phyloP scores from a whole-genome alignment of 78 protist genomes.

The Polysphondylium violaceum region DNA sequence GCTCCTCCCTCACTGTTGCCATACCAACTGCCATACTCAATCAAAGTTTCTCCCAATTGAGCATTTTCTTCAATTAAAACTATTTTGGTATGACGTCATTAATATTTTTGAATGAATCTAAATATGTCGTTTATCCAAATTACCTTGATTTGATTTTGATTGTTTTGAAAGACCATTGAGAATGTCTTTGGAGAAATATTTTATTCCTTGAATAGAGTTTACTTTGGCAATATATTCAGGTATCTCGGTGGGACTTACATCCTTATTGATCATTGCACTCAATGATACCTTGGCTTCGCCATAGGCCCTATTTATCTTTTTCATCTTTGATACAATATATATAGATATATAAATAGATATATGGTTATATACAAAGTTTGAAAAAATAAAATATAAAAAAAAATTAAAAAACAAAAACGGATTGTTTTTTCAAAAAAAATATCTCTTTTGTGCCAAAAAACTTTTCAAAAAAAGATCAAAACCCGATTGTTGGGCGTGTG shows the following conservation, averaged over 20 bases:
- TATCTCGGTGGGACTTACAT: slow-evolving; percentile 1
- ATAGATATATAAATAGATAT: not conserved
- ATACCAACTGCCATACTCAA: slow-evolving; percentile 17
- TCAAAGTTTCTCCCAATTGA: slow-evolving; percentile 8
- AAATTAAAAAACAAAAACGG: not conserved
- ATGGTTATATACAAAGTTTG: too few species aligned
- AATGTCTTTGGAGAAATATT: slow-evolving; percentile 2
- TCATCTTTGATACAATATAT: slow-evolving; percentile 5
- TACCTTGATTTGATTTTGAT: slow-evolving; percentile 16
- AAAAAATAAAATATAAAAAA: too few species aligned
- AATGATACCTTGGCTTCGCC: slow-evolving; percentile 46
- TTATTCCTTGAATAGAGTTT: slow-evolving; percentile 23
- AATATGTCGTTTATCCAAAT: too few species aligned
- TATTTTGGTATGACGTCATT: not conserved
- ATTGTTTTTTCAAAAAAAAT: too few species aligned
- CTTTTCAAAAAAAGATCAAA: too few species aligned
- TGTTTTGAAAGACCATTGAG: not conserved
- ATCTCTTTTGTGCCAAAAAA: too few species aligned
- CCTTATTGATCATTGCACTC: slow-evolving; percentile 21
- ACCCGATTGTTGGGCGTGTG: too few species aligned
- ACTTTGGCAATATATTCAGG: slow-evolving; percentile 24
- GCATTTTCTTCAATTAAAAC: slow-evolving; percentile 30
- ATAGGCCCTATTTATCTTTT: slow-evolving; percentile 24
- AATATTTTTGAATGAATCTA: not conserved
- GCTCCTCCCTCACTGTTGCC: too few species aligned